Conservation (phyloP, 805 yeast species). For the Monosporozyma aerobia region DNA sequence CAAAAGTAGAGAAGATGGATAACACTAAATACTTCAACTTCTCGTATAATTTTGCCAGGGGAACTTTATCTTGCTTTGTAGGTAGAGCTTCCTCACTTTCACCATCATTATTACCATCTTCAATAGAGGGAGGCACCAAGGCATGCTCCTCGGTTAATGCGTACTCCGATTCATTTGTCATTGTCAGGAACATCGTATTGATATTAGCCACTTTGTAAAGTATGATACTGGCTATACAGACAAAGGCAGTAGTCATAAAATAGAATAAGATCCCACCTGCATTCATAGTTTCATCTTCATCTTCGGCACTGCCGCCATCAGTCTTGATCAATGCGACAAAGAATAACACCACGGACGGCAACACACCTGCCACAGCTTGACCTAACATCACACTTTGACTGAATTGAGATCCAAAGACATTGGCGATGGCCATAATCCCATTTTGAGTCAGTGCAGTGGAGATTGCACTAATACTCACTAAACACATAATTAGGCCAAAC, state of each 20-base stretch:
- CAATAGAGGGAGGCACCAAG: conserved; percentile 7
- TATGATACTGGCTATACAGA: conserved; percentile 18
- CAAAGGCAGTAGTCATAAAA: conserved; percentile 29
- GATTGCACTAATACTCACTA: conserved; percentile 56
- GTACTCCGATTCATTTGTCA: not conserved
- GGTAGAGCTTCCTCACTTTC: not conserved
- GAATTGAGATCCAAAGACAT: conserved; percentile 61
- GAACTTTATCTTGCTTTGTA: conserved; percentile 35
- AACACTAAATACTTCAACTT: conserved; percentile 56
- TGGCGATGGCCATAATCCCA: conserved; percentile 81
- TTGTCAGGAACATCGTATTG: conserved; percentile 8
- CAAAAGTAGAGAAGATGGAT: conserved; percentile 65
- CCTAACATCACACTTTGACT: conserved; percentile 93
- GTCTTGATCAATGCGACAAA: conserved; percentile 44
- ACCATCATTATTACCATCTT: too few relatives aligned
- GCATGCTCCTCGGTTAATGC: not conserved
- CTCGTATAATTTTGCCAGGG: conserved; percentile 50
- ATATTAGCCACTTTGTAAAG: conserved; percentile 21
- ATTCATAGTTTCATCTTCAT: conserved; percentile 13
- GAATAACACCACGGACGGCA: conserved; percentile 54
- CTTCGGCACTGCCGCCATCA: conserved; percentile 6
- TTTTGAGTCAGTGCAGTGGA: conserved; percentile 83
- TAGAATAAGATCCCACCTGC: conserved; percentile 26
- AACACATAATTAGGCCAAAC: conserved; percentile 47
- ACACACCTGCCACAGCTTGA: conserved; percentile 87